Evolutionary conservation across 2,329 filamentous ascomycete genomes (phyloP).

Genomic region (Monosporascus sp.): DNA sequence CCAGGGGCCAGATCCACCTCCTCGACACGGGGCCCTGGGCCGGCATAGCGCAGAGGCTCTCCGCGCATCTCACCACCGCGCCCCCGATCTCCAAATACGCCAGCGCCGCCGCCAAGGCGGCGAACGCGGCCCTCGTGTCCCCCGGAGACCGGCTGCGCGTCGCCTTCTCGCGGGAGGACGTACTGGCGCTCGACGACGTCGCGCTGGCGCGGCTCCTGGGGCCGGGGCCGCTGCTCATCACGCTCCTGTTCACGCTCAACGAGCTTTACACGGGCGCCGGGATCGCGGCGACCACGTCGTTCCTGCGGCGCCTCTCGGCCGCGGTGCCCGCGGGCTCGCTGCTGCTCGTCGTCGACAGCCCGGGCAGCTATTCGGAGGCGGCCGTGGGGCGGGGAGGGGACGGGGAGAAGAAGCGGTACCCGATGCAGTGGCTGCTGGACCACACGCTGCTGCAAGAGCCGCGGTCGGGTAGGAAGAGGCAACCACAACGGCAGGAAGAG

Average conservation of each 20-base stretch:
- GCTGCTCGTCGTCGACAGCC: conserved; percentile 84
- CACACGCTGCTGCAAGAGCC: conserved; percentile 58
- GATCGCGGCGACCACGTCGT: conserved; percentile 65
- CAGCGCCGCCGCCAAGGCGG: conserved; percentile 38
- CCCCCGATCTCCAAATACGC: conserved; percentile 48
- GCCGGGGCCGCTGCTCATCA: conserved; percentile 53
- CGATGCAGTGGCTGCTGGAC: conserved; percentile 90
- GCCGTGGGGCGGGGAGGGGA: conserved; percentile 53
- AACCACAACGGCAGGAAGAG: not conserved
- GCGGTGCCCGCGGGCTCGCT: conserved; percentile 54
- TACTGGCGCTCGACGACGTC: conserved; percentile 35
- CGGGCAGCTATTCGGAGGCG: conserved; percentile 86
- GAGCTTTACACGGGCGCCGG: conserved; percentile 82
- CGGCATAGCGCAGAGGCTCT: conserved; percentile 54
- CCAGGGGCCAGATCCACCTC: conserved; percentile 46
- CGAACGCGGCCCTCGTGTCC: conserved; percentile 40
- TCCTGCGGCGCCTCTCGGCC: conserved; percentile 66
- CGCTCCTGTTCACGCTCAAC: conserved; percentile 90
- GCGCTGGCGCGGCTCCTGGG: conserved; percentile 28
- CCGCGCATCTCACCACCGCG: conserved; percentile 47
- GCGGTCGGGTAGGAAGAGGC: not conserved
- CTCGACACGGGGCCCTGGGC: conserved; percentile 81
- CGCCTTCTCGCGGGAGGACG: conserved; percentile 43
- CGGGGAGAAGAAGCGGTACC: conserved; percentile 60
- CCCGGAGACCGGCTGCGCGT: conserved; percentile 31